A percentile compares a stretch with the other conserved stretches of the same genome.
These are phyloP conservation scores for Malassezia yamatoensis DNA, from an alignment of 1,284 basidiomycete species.

Conservation along the genomic window DNA sequence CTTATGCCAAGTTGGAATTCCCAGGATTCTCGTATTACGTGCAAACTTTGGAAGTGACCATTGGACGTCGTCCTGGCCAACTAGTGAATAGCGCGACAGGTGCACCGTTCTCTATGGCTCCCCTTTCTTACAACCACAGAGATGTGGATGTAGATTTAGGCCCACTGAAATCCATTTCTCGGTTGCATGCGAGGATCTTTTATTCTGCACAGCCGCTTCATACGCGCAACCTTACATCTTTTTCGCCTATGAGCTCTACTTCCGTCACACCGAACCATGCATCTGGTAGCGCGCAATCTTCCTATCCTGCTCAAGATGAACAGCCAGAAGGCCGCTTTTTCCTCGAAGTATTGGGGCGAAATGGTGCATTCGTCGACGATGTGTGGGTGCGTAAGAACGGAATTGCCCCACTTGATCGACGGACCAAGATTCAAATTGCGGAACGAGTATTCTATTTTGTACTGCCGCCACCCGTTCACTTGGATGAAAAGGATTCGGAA, in stretches of 20 bases:
- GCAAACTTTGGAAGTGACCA: constrained; percentile 65
- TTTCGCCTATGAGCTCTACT: constrained; percentile 1
- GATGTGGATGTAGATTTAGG: constrained; percentile 81
- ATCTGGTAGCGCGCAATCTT: background rate
- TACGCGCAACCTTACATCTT: background rate
- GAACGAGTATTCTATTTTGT: constrained; percentile 95
- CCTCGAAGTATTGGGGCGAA: constrained; percentile 79
- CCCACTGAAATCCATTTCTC: constrained; percentile 87
- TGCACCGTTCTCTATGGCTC: background rate
- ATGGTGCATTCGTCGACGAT: constrained; percentile 95
- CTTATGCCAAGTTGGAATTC: constrained; percentile 86
- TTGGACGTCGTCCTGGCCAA: constrained; percentile 54
- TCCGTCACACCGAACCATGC: background rate
- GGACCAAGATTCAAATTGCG: constrained; percentile 96
- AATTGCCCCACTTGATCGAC: constrained; percentile 56
- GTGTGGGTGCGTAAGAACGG: constrained; percentile 82
- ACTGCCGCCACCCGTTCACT: constrained; percentile 55
- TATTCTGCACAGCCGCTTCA: constrained; percentile 24
- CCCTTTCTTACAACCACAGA: background rate
- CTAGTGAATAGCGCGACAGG: background rate
- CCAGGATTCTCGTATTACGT: constrained; percentile 78
- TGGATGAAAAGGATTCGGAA: constrained; percentile 6
- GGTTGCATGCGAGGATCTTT: constrained; percentile 88
- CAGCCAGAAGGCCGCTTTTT: constrained; percentile 64
- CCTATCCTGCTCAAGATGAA: constrained; percentile 11